Percentiles rank a stretch among this genome's conserved stretches.
Conservation (phyloP, 805 yeast species). For the Lachancea sp. region DNA sequence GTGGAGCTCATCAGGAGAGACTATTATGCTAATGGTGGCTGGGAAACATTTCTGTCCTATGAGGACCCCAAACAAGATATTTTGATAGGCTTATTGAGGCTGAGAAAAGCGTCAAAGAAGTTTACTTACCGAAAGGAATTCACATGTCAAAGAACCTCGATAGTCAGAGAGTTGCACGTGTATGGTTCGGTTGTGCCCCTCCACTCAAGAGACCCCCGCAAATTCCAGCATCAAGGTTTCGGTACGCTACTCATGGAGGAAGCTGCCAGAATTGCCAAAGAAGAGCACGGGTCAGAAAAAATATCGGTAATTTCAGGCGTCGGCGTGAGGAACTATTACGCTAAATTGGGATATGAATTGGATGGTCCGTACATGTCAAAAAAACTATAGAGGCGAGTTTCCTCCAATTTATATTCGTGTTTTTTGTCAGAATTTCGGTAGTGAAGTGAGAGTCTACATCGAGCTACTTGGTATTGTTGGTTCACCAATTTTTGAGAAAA, state of each 20-base stretch:
- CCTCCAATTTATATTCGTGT: slow-evolving; percentile 19
- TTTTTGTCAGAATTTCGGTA: slow-evolving; percentile 44
- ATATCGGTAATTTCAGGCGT: slow-evolving; percentile 95
- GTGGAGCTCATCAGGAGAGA: slow-evolving; percentile 93
- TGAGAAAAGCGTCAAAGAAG: slow-evolving; percentile 82
- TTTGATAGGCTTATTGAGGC: slow-evolving; percentile 79
- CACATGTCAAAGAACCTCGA: slow-evolving; percentile 74
- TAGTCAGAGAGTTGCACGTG: slow-evolving; percentile 95
- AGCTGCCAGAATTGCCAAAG: slow-evolving; percentile 91
- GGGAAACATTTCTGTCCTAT: slow-evolving; percentile 95
- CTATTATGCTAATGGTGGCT: slow-evolving; percentile 95
- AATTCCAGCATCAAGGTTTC: slow-evolving; percentile 98
- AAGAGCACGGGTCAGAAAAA: slow-evolving; percentile 89
- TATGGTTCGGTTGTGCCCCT: slow-evolving; percentile 96
- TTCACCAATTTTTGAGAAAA: too few species aligned
- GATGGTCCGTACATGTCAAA: slow-evolving; percentile 99
- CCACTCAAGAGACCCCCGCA: slow-evolving; percentile 93
- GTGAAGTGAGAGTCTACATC: slow-evolving; percentile 68
- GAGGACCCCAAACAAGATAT: slow-evolving; percentile 98
- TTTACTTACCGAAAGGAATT: slow-evolving; percentile 89
- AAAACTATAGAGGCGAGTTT: slow-evolving; percentile 18
- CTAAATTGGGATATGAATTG: slow-evolving; percentile 79
- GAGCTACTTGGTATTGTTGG: too few species aligned
- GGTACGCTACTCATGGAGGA: slow-evolving; percentile 98
- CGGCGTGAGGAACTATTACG: slow-evolving; percentile 94